Base-by-base conservation (phyloP, 228 moss, liverwort and hornwort genomes). In the Sphagnum magellanicum region DNA sequence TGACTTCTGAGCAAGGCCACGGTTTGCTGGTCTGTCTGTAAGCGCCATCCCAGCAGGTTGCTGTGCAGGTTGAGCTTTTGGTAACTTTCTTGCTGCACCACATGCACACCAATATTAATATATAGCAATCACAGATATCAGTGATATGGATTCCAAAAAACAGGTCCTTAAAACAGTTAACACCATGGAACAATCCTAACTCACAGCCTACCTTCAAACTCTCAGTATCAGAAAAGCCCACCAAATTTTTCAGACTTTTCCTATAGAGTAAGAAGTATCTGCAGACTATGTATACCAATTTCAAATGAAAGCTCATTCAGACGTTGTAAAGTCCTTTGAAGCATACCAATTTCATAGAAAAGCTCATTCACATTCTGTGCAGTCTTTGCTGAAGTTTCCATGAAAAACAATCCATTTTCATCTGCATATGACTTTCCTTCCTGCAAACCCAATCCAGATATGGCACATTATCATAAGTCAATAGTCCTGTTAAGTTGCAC, bases 331-430 rank as follows among this genome's bases (percentile, higher is more conserved):
- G 8, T 55, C 55, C 55, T 55, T 55, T 55, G 12, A 55, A 12
- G 67, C 85, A 48, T 79, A 93, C 97, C 97, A 71, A 97, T 93
- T 76, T 97, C 93, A 79, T 93, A 97, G 65, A 97, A 97, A 50
- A 97, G 80, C 73, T 97, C 93, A 67, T 93, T 97, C 48, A 97
- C 97, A 75, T 97, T 97, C 65, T 97, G 93, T 51, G 88, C 91
- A 70, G 91, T 97, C 78, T 97, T 97, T 49, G 97, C 97, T 70
- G 97, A 97, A 58, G 97, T 97, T 77, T 98, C 97, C 91, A 98
- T 91, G 75, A 98, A 98, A 52, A 98, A 93, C 16, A 98, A 75
- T 15, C 93, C 93, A 68, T 97, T 97, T 78, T 97, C 91, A 60
- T 93, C 90, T 52, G 97, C 97, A 71, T 97, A 97, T 8, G 91